Conservation (phyloP, 805 yeast genomes). For the Sugiyamaella floridensis region DNA sequence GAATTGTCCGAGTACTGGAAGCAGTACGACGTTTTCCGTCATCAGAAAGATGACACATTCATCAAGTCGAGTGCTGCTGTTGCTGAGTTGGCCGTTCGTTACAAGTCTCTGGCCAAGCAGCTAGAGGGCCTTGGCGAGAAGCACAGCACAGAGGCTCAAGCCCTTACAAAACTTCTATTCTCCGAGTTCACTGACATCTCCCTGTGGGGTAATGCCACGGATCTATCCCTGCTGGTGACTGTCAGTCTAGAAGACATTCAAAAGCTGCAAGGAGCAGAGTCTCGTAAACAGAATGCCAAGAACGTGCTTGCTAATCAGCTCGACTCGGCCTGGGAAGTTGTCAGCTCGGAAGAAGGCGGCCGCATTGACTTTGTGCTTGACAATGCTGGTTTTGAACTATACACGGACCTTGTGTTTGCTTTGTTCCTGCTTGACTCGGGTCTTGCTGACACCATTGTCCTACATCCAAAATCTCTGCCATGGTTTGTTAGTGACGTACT, state of each 20-base stretch:
- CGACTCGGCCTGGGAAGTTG: conserved; percentile 51
- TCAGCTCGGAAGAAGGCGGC: conserved; percentile 24
- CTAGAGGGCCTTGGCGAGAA: conserved; percentile 20
- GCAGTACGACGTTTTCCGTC: conserved; percentile 65
- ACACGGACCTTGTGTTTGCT: conserved; percentile 67
- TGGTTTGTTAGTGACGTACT: conserved; percentile 98
- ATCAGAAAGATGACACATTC: conserved; percentile 68
- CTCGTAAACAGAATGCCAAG: conserved; percentile 72
- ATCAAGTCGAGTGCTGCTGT: conserved; percentile 70
- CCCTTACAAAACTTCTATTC: conserved; percentile 50
- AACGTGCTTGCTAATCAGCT: conserved; percentile 74
- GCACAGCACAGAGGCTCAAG: conserved; percentile 26
- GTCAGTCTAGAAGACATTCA: conserved; percentile 70
- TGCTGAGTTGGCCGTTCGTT: conserved; percentile 67
- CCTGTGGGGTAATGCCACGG: conserved; percentile 98
- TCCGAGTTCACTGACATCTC: conserved; percentile 82
- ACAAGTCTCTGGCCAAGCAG: conserved; percentile 34
- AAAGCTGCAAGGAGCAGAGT: conserved; percentile 84
- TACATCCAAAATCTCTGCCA: conserved; percentile 87
- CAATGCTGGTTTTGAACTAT: conserved; percentile 92
- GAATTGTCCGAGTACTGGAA: conserved; percentile 37
- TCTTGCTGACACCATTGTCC: conserved; percentile 54
- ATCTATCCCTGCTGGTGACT: conserved; percentile 79
- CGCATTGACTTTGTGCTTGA: conserved; percentile 81
- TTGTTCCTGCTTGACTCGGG: conserved; percentile 64